A percentile compares a stretch with the other conserved stretches of the same genome.
phyloP scores from a whole-genome alignment of 345 rosid species.

The Eucalyptus erythrocorys region DNA sequence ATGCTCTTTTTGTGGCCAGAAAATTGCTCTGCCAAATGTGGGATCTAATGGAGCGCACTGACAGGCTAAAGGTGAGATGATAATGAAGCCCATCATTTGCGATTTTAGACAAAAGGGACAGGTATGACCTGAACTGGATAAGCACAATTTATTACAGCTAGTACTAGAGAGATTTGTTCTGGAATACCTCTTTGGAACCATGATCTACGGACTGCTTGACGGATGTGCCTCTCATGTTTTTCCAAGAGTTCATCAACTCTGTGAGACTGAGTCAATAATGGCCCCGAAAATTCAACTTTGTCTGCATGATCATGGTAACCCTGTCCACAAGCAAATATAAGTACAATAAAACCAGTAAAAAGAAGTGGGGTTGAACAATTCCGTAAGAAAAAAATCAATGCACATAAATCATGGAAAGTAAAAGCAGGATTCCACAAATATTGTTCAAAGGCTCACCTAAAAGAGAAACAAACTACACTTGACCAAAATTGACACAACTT shows the following conservation, averaged over 20 bases:
- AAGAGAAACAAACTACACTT: background rate
- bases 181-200: conserved; percentile 83
- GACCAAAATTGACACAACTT: background rate
- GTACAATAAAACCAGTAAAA: background rate
- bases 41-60: background rate
- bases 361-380: background rate
- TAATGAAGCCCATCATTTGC: background rate
- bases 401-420: background rate
- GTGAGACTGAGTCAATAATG: conserved; percentile 64
- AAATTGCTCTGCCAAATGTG: background rate
- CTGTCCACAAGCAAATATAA: conserved; percentile 17
- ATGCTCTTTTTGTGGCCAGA: background rate
- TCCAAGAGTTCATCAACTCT: conserved; percentile 69
- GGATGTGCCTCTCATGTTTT: conserved; percentile 70
- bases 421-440: background rate
- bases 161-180: background rate
- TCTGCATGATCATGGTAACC: conserved; percentile 45
- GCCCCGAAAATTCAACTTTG: conserved; percentile 85
- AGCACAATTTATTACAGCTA: background rate
- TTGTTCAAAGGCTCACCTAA: background rate
- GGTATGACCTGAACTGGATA: background rate
- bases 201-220: conserved; percentile 72
- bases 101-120: background rate
- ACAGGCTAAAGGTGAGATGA: background rate
- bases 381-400: background rate